These are phyloP conservation scores for Nyssa sinensis DNA, from an alignment of 148 eudicot genomes.

Conservation along the genomic window DNA sequence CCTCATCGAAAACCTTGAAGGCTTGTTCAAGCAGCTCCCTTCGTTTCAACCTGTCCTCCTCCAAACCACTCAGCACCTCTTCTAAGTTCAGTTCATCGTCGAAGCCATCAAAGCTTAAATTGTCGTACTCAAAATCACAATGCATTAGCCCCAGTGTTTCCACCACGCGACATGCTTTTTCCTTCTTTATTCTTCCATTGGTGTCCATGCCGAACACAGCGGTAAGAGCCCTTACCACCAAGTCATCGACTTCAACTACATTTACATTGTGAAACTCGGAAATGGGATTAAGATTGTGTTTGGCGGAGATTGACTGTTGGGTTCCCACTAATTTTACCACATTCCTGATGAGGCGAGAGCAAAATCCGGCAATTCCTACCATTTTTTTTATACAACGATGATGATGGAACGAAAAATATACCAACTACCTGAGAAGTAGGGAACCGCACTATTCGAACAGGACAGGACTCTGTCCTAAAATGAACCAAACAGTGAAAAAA, in stretches of 20 bases:
- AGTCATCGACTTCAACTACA: slow-evolving; percentile 15
- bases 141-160: slow-evolving; percentile 30
- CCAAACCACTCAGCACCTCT: slow-evolving; percentile 19
- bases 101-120: slow-evolving; percentile 16
- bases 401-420: too few relatives aligned
- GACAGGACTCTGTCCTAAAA: too few relatives aligned
- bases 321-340: too few relatives aligned
- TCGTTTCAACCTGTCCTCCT: slow-evolving; percentile 23
- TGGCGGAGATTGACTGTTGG: too few relatives aligned
- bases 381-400: too few relatives aligned
- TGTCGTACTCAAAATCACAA: slow-evolving; percentile 17
- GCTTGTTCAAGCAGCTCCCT: slow-evolving; percentile 30
- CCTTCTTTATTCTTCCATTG: slow-evolving; percentile 35
- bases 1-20: slow-evolving; percentile 40
- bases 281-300: too few relatives aligned
- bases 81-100: slow-evolving; percentile 29
- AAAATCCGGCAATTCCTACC: too few relatives aligned
- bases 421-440: too few relatives aligned
- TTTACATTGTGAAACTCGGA: slow-evolving; percentile 18
- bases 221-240: slow-evolving; percentile 34
- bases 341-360: too few relatives aligned
- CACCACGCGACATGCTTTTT: slow-evolving; percentile 33
- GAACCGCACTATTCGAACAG: too few relatives aligned
- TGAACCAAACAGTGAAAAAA: too few relatives aligned
- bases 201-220: slow-evolving; percentile 42